phyloP scores from a whole-genome alignment of 2,329 filamentous ascomycete species.

The Coccinonectria pachysandricola region DNA sequence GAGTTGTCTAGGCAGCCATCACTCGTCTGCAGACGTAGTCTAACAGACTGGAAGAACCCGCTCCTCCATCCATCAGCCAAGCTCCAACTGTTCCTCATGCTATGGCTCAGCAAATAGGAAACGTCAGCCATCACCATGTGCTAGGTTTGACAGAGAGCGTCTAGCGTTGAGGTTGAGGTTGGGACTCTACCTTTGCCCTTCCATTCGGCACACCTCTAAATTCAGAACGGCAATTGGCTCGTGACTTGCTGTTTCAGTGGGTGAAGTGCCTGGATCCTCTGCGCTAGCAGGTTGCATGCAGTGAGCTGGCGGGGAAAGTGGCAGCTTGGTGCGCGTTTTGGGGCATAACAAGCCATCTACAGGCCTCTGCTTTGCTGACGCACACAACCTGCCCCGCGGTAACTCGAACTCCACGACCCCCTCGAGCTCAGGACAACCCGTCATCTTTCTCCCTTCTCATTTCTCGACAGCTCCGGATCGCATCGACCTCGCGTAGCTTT shows the following conservation, averaged over 20 bases:
- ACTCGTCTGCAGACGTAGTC: no score
- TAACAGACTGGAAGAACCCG: no score
- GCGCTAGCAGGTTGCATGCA: no score
- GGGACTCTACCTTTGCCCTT: constrained; percentile 11
- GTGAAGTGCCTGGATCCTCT: no score
- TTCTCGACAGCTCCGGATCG: constrained; percentile 6
- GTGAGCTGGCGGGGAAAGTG: neutral
- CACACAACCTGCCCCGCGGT: constrained; percentile 16
- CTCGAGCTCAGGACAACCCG: no score
- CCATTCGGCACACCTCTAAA: constrained; percentile 18
- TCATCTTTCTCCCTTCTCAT: constrained; percentile 1
- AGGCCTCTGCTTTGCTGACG: constrained; percentile 12
- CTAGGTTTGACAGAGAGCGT: no score
- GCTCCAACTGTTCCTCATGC: no score
- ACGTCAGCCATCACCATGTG: constrained; percentile 11
- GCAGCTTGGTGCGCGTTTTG: constrained; percentile 5
- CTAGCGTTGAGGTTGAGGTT: no score
- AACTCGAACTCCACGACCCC: constrained; percentile 3
- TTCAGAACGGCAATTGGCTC: constrained; percentile 19
- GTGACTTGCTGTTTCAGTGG: no score
- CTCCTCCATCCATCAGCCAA: constrained; percentile 1
- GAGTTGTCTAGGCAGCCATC: no score
- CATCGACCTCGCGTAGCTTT: constrained; percentile 2
- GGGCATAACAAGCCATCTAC: constrained; percentile 6
- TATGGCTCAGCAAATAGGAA: constrained; percentile 15